Percentiles rank a stretch among this genome's conserved stretches.
Evolutionary conservation across 2,329 filamentous ascomycete species (phyloP).

Genomic region (Emmonsiellopsis sp.): DNA sequence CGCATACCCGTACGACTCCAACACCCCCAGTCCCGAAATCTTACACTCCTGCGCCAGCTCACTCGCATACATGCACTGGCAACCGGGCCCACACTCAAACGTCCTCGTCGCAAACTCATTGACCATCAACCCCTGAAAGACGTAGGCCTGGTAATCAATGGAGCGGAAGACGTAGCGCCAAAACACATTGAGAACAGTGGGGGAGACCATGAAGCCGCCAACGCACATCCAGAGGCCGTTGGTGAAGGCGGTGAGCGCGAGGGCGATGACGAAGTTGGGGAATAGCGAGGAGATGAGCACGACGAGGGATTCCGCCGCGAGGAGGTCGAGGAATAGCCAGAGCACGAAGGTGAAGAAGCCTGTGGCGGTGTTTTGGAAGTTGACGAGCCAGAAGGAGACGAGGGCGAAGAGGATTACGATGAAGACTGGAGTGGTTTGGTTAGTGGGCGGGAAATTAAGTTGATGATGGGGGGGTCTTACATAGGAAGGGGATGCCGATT

Average conservation of each 20-base stretch:
- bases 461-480: slow-evolving; percentile 21
- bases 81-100: slow-evolving; percentile 52
- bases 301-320: slow-evolving; percentile 74
- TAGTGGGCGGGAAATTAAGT: background rate
- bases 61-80: slow-evolving; percentile 62
- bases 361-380: slow-evolving; percentile 55
- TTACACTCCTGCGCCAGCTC: slow-evolving; percentile 54
- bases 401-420: slow-evolving; percentile 67
- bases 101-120: slow-evolving; percentile 64
- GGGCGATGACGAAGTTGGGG: slow-evolving; percentile 68
- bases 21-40: slow-evolving; percentile 61
- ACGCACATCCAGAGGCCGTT: slow-evolving; percentile 89
- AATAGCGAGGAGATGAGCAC: slow-evolving; percentile 65
- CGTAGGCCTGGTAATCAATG: slow-evolving; percentile 77
- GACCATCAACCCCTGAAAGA: slow-evolving; percentile 89
- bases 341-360: slow-evolving; percentile 71
- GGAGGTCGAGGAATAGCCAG: slow-evolving; percentile 76
- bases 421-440: slow-evolving; percentile 39
- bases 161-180: slow-evolving; percentile 84
- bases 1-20: slow-evolving; percentile 60
- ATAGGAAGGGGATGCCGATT: slow-evolving; percentile 71
- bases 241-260: slow-evolving; percentile 72
- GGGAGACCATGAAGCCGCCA: slow-evolving; percentile 69
- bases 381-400: slow-evolving; percentile 70
- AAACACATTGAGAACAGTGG: slow-evolving; percentile 65